Base-by-base conservation (phyloP, 495 filamentous ascomycete genomes). In the Penicillium cataractarum region DNA sequence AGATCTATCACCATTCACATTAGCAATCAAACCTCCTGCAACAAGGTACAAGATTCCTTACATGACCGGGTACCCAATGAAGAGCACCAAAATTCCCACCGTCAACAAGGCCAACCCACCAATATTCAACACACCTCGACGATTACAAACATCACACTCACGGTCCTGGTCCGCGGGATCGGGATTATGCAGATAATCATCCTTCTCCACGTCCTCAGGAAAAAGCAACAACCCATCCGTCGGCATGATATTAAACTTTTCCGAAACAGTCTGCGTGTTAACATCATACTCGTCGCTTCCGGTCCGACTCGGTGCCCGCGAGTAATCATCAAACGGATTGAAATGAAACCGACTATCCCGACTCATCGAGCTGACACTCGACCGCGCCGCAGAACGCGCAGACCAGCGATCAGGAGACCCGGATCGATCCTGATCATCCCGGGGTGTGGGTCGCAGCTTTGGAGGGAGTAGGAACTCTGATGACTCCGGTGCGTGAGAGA, bases 211-310 rank as follows among this genome's bases (percentile, higher is more conserved):
- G 69, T 92, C 89, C 65, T 90, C 85, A 2, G 89, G 90, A 68
- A 89, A 92, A 22, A 92, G 71, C 29, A 93, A 68, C 60, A 92
- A 71, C 0, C 87, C 89, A 33, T 87, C 85, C 7, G 87, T 89
- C 3, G 90, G 90, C 74, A 87, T 82, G 54, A 92, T 92, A 66
- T 90, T 91, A 67, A 88, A 92, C 68, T 92, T 92, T 63, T 91
- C 88, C 13, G 87, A 87, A 2, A 92, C 90, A 5, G 90, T 91
- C 73, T 92, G 89, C 4, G 88, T 92, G 66, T 90, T 91, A 31
- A 92, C 73, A 64, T 86, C 78, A 31, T 88, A 82, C 22, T 89
- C 87, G 42, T 90, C 87, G 64, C 87, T 89, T 0, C 80, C 86
- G 7, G 83, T 82, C 60, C 83, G 76, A 46, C 86, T 87, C 13